These are phyloP conservation scores for Acanthamoeba castellanii DNA, from an alignment of 208 protist species.

Conservation along the genomic window DNA sequence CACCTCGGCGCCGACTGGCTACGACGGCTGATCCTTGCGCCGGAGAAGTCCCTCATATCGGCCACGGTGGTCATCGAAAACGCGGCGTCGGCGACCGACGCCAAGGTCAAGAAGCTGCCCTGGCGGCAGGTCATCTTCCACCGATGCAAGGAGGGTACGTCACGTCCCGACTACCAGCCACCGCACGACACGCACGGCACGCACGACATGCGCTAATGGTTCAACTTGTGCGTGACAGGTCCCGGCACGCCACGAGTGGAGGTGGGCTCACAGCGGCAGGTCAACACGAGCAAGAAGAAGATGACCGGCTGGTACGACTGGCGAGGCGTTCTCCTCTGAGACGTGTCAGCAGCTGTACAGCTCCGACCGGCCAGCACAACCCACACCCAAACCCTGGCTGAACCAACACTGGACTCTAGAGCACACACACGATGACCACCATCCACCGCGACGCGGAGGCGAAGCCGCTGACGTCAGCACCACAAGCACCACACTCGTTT, in stretches of 20 bases:
- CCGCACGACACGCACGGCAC: background rate
- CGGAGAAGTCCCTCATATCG: slow-evolving; percentile 17
- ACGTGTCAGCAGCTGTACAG: too few species aligned
- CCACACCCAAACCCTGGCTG: too few species aligned
- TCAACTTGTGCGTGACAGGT: background rate
- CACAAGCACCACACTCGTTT: background rate
- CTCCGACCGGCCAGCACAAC: too few species aligned
- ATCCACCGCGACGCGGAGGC: too few species aligned
- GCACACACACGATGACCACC: too few species aligned
- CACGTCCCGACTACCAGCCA: background rate
- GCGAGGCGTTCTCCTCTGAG: background rate
- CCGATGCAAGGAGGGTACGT: background rate
- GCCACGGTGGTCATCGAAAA: slow-evolving; percentile 21
- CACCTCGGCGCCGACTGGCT: slow-evolving; percentile 15
- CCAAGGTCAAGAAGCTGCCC: slow-evolving; percentile 19
- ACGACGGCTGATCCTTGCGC: background rate
- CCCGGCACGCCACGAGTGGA: slow-evolving; percentile 2
- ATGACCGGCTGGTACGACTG: slow-evolving; percentile 43
- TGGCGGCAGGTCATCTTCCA: slow-evolving; percentile 61
- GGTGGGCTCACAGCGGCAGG: slow-evolving; percentile 16
- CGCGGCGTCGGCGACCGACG: background rate
- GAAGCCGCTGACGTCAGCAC: too few species aligned
- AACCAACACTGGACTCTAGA: too few species aligned
- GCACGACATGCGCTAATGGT: background rate
- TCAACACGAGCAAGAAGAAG: background rate